phyloP scores from a whole-genome alignment of 2,329 filamentous ascomycete species.

The Fusarium sarcochroum region DNA sequence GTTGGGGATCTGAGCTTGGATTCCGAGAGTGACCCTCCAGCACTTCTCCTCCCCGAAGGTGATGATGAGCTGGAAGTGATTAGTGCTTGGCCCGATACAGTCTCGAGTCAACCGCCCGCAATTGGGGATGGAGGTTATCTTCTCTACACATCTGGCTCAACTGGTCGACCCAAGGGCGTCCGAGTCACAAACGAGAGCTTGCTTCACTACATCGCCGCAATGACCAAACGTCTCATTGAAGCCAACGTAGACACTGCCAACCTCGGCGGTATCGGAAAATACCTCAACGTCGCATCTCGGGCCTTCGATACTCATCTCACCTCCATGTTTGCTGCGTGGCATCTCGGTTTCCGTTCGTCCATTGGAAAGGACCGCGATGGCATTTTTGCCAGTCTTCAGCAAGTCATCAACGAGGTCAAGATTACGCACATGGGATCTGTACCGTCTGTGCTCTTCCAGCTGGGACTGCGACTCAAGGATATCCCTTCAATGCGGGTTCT shows the following conservation, averaged over 20 bases:
- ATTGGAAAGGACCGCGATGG: constrained; percentile 23
- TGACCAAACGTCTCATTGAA: constrained; percentile 12
- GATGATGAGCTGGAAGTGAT: accelerated
- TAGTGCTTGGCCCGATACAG: background rate
- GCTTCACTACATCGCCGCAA: constrained; percentile 24
- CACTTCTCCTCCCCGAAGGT: background rate
- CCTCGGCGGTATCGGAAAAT: constrained; percentile 13
- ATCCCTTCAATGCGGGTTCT: constrained; percentile 21
- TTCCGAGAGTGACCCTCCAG: accelerated
- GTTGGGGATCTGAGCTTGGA: background rate
- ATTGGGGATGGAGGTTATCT: constrained; percentile 19
- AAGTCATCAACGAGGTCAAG: constrained; percentile 21
- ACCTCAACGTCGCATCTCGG: constrained; percentile 28
- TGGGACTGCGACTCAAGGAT: constrained; percentile 9
- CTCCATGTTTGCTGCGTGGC: constrained; percentile 24
- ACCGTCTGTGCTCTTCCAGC: constrained; percentile 18
- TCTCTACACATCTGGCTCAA: constrained; percentile 31
- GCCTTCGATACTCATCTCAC: constrained; percentile 33
- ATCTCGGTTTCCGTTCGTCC: constrained; percentile 5
- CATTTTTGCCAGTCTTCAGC: constrained; percentile 10
- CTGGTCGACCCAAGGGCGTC: constrained; percentile 29
- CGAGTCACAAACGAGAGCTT: constrained; percentile 22
- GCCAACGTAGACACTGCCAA: background rate
- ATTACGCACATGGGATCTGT: constrained; percentile 30
- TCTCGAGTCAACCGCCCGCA: background rate